These are phyloP conservation scores for Lepiota brunneoincarnata DNA, from an alignment of 768 basidiomycete genomes.

Conservation along the genomic window DNA sequence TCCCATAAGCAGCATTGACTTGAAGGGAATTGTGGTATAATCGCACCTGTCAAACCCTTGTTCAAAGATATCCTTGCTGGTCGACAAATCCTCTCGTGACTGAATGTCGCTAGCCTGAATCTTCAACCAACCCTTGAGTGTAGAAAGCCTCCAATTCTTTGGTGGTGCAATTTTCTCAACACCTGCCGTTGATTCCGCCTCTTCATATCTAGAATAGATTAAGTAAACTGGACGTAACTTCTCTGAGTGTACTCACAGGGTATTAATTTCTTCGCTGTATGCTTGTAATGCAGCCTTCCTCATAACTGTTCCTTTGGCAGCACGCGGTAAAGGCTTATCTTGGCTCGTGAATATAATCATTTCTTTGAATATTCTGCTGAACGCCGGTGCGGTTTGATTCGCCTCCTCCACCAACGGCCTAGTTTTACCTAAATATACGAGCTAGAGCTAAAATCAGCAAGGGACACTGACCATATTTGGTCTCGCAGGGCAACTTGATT, in stretches of 20 bases:
- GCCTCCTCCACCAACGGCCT: slow-evolving; percentile 43
- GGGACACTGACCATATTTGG: slow-evolving; percentile 30
- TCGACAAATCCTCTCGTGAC: slow-evolving; percentile 1
- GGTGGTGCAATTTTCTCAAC: not conserved
- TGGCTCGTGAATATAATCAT: slow-evolving; percentile 43
- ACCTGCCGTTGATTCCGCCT: not conserved
- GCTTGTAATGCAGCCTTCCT: slow-evolving; percentile 39
- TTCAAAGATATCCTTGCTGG: slow-evolving; percentile 24
- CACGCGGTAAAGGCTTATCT: slow-evolving; percentile 38
- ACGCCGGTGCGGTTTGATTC: slow-evolving; percentile 39
- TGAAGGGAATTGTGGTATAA: not conserved
- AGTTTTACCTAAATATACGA: not conserved
- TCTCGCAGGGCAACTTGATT: slow-evolving; percentile 30
- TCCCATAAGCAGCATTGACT: not conserved
- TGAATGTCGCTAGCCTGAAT: not conserved
- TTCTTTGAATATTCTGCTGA: slow-evolving; percentile 49
- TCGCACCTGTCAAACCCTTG: slow-evolving; percentile 25
- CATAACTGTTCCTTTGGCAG: slow-evolving; percentile 47
- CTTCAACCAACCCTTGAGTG: not conserved
- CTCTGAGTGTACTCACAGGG: slow-evolving; percentile 27
- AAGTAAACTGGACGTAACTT: no score
- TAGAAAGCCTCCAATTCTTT: not conserved
- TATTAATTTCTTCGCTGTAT: slow-evolving; percentile 47
- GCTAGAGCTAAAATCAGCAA: not conserved
- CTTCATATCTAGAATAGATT: not conserved